Base-by-base conservation (phyloP, 371 early-diverging fungal genomes). In the Actinomucor elegans region DNA sequence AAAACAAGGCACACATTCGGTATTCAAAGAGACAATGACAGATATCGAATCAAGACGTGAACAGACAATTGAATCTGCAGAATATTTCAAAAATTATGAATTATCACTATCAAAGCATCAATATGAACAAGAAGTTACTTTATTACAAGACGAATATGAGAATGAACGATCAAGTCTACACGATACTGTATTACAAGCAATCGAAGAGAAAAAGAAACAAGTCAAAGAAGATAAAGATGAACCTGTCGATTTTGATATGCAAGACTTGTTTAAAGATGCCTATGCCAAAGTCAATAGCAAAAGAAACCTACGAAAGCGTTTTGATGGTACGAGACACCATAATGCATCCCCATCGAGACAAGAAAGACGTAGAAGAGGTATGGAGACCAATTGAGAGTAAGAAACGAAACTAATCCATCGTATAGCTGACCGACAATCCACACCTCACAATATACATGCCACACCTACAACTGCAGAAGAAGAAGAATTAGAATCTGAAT, bases 1-100 rank as follows among this genome's bases (percentile, higher is more conserved):
- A 34, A 37, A 33, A n/a, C 35, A 29, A 67, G 67, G 67, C 23
- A 63, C 67, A 33, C 67, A 67, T 52, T 55, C 67, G 11, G 56
- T 49, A 43, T 67, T 63, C 42, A 40, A 52, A 45, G 64, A 67
- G 7, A 51, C 45, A n/a, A 35, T 67, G 24, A 27, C 55, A 40
- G 67, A 67, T 32, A 51, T 67, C 34, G 64, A 67, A 59, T 26
- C 41, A 10, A 24, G 35, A 24, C 56, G 67, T 37, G 64, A 67
- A 52, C 52, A 63, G 43, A 63, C 57, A 20, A 59, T 67, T 44
- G 27, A 58, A 23, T 31, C 59, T 44, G 67, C 67, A 29, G 55
- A 52, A 28, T 37, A 41, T 20, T 67, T 52, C 28, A 63, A 49
- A 37, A 28, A 58, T 18, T 67, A 67, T 42, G 63, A 67, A 28